phyloP scores from a whole-genome alignment of 163 green algal species.

The Prototheca wickerhamii region DNA sequence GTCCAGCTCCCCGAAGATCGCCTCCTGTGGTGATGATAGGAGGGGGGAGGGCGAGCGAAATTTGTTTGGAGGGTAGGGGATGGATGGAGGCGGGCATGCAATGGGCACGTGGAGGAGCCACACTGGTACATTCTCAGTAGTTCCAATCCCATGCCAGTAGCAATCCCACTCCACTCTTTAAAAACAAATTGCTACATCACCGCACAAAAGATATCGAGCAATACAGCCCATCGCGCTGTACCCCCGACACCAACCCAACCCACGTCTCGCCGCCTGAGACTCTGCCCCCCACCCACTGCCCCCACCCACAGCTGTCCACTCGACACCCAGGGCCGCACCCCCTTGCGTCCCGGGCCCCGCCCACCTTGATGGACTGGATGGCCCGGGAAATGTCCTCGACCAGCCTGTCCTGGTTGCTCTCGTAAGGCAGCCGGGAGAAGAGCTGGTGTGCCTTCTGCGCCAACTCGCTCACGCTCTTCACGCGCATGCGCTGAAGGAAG shows the following conservation, averaged over 20 bases:
- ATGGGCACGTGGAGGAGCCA: not conserved
- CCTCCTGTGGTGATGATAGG: conserved; percentile 25
- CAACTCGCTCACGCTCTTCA: conserved; percentile 23
- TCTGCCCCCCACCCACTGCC: no score
- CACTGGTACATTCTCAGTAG: no score
- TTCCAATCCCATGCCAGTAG: not conserved
- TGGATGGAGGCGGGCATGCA: not conserved
- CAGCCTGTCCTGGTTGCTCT: conserved; percentile 26
- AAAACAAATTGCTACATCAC: no score
- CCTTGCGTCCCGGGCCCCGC: no score
- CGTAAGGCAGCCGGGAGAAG: conserved; percentile 28
- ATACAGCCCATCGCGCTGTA: no score
- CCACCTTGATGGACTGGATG: conserved; percentile 31
- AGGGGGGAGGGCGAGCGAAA: not conserved
- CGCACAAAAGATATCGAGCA: no score
- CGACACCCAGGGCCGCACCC: no score
- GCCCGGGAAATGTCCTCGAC: conserved; percentile 26
- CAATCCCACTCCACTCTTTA: no score
- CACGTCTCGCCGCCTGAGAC: no score
- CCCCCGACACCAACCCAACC: no score
- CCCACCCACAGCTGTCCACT: no score
- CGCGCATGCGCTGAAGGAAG: conserved; percentile 15
- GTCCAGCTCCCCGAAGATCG: conserved; percentile 65
- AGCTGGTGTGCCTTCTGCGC: conserved; percentile 27
- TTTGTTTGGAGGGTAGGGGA: no score